Conservation (phyloP, 2,329 filamentous ascomycete genomes). For the Microsporum ferrugineum region DNA sequence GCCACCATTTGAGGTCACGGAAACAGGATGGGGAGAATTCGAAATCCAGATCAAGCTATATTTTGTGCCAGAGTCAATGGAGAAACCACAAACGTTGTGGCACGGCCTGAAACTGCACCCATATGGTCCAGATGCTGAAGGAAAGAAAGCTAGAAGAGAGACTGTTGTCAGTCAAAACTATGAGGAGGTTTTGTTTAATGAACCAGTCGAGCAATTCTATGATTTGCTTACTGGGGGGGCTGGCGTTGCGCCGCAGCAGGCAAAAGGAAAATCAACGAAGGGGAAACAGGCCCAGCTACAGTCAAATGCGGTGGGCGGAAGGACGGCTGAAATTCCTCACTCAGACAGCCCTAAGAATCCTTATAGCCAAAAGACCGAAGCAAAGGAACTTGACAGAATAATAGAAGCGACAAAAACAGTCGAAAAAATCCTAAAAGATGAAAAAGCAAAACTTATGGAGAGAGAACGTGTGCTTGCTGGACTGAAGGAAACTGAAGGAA, state of each 20-base stretch:
- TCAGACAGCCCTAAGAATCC: conserved; percentile 55
- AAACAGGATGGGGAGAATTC: conserved; percentile 98
- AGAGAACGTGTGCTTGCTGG: conserved; percentile 52
- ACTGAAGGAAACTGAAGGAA: conserved; percentile 36
- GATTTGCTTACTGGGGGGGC: conserved; percentile 69
- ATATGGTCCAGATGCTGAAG: conserved; percentile 68
- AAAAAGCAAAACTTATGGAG: conserved; percentile 50
- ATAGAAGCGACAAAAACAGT: conserved; percentile 49
- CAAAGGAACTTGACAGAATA: conserved; percentile 54
- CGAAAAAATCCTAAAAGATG: conserved; percentile 50
- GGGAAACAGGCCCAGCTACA: conserved; percentile 39
- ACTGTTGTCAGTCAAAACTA: conserved; percentile 70
- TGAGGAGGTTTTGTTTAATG: conserved; percentile 94
- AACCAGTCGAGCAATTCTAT: conserved; percentile 86
- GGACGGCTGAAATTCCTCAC: conserved; percentile 64
- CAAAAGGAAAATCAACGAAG: conserved; percentile 43
- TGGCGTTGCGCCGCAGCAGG: conserved; percentile 30
- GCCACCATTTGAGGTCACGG: conserved; percentile 70
- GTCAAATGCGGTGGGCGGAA: conserved; percentile 46
- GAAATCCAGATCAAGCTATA: conserved; percentile 92
- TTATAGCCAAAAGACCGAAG: conserved; percentile 62
- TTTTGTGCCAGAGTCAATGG: conserved; percentile 73
- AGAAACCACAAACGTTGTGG: conserved; percentile 93
- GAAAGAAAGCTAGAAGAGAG: conserved; percentile 52
- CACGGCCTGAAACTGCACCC: conserved; percentile 86